phyloP scores from a whole-genome alignment of 768 basidiomycete genomes.

The Tricholoma furcatifolium region DNA sequence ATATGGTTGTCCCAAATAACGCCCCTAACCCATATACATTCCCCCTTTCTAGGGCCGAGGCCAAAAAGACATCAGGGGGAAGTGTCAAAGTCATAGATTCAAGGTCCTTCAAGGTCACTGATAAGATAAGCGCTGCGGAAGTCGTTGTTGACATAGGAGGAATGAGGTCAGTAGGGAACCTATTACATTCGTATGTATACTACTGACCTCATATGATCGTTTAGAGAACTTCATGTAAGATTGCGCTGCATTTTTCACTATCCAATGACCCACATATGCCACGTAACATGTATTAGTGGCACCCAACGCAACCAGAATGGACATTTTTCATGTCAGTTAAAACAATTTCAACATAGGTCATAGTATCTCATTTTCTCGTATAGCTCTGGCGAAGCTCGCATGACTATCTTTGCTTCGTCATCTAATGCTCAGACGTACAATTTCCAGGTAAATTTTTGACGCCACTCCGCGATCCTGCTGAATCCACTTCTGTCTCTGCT shows the following conservation, averaged over 20 bases:
- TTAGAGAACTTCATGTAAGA: constrained; percentile 55
- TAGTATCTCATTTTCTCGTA: neutral
- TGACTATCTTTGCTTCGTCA: constrained; percentile 57
- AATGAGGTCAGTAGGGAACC: constrained; percentile 43
- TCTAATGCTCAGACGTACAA: constrained; percentile 49
- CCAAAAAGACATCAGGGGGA: constrained; percentile 49
- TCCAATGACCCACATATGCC: neutral
- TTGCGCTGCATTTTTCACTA: neutral
- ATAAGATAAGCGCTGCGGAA: constrained; percentile 55
- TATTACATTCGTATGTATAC: constrained; percentile 21
- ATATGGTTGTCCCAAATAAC: constrained; percentile 49
- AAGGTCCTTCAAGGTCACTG: constrained; percentile 48
- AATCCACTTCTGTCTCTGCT: neutral
- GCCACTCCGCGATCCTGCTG: neutral
- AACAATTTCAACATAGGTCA: constrained; percentile 2
- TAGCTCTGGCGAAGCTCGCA: no score
- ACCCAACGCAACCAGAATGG: constrained; percentile 72
- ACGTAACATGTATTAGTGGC: constrained; percentile 53
- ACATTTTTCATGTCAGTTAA: constrained; percentile 49
- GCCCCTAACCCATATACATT: constrained; percentile 55
- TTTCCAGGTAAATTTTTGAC: constrained; percentile 7
- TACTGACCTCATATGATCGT: neutral
- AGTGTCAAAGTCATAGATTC: constrained; percentile 61
- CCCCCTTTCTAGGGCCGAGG: constrained; percentile 45
- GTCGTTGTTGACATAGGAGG: constrained; percentile 60